These are phyloP conservation scores for Hypoxylon lenormandii DNA, from an alignment of 495 filamentous ascomycete genomes.

Conservation along the genomic window DNA sequence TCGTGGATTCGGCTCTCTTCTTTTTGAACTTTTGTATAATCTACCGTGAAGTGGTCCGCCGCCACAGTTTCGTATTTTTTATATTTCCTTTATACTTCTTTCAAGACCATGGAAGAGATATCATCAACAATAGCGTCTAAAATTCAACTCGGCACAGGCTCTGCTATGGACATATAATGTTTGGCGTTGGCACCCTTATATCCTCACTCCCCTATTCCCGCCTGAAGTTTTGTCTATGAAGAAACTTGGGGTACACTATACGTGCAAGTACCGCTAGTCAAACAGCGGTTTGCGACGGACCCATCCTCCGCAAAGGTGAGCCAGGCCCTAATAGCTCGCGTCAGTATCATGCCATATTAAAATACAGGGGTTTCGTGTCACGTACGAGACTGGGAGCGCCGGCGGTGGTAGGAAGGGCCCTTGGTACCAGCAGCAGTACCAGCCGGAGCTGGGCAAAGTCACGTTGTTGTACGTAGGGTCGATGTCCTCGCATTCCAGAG, in stretches of 20 bases:
- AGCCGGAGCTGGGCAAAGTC: slow-evolving; percentile 31
- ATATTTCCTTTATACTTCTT: too few relatives aligned
- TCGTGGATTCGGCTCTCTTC: too few relatives aligned
- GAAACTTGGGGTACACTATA: slow-evolving; percentile 1
- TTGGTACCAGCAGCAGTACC: slow-evolving; percentile 46
- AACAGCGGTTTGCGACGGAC: slow-evolving; percentile 39
- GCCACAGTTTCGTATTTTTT: too few relatives aligned
- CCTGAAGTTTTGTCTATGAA: neutral
- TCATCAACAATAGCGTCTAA: too few relatives aligned
- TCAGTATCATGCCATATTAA: slow-evolving; percentile 2
- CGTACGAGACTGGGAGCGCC: slow-evolving; percentile 33
- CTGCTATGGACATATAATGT: too few relatives aligned
- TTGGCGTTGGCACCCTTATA: too few relatives aligned
- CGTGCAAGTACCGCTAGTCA: slow-evolving; percentile 23
- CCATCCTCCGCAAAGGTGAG: slow-evolving; percentile 39
- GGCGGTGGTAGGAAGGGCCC: slow-evolving; percentile 37
- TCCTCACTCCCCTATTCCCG: neutral
- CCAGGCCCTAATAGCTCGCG: slow-evolving; percentile 30
- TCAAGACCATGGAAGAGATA: too few relatives aligned
- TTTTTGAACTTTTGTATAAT: too few relatives aligned
- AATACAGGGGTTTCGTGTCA: neutral
- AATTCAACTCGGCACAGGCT: too few relatives aligned
- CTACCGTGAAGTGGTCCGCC: too few relatives aligned
- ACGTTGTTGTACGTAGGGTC: slow-evolving; percentile 38
- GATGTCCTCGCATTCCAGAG: slow-evolving; percentile 22